Evolutionary conservation across 1,139 yeast species (phyloP).

Genomic region (Oligophagozyma castellii): DNA sequence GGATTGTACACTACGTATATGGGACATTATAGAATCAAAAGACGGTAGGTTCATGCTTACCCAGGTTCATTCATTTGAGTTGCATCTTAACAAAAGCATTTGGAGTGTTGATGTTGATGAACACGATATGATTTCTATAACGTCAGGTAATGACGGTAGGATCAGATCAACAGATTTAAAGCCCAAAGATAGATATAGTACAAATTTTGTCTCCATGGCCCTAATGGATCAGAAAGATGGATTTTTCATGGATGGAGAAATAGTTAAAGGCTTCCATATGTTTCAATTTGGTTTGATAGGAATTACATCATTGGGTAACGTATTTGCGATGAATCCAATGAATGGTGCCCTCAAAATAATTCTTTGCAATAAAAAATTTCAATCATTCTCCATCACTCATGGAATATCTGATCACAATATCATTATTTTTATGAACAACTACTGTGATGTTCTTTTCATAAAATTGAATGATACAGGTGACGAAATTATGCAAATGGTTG

Average conservation of each 20-base stretch:
- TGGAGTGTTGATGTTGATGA: conserved; percentile 68
- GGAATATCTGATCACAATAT: conserved; percentile 31
- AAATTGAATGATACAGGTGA: conserved; percentile 26
- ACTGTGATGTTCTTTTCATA: conserved; percentile 38
- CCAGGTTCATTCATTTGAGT: conserved; percentile 38
- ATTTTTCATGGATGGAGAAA: no score
- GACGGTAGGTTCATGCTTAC: conserved; percentile 24
- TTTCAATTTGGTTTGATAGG: conserved; percentile 34
- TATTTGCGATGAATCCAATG: conserved; percentile 27
- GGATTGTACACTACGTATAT: conserved; percentile 75
- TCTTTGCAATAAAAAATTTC: conserved; percentile 26
- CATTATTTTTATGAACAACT: conserved; percentile 37
- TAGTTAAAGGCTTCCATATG: conserved; percentile 47
- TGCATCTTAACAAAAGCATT: conserved; percentile 74
- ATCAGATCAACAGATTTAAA: conserved; percentile 46
- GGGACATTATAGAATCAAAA: conserved; percentile 34
- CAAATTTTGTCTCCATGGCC: conserved; percentile 23
- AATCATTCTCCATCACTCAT: conserved; percentile 38
- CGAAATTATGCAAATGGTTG: conserved; percentile 6
- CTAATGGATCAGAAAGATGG: conserved; percentile 26
- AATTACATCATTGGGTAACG: conserved; percentile 51
- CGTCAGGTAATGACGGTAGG: conserved; percentile 88
- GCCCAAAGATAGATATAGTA: conserved; percentile 16
- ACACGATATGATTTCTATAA: conserved; percentile 37
- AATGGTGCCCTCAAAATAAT: conserved; percentile 25